Percentiles rank a stretch among this genome's conserved stretches.
phyloP scores from a whole-genome alignment of 192 early-diverging fungal genomes.

The Coemansia sp. region DNA sequence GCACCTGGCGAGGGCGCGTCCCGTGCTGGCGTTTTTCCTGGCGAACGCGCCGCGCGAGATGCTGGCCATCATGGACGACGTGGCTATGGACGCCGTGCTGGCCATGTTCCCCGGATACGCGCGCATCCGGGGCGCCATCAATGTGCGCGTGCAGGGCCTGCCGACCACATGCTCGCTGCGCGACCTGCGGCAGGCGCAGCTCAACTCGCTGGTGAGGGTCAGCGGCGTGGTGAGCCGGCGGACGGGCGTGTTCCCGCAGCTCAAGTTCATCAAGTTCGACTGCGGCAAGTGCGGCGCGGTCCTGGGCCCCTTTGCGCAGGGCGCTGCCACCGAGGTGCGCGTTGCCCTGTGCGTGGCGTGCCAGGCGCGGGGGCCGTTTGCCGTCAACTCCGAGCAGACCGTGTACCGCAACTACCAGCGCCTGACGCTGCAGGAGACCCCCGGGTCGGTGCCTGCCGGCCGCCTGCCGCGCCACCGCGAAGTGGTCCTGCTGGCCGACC shows the following conservation, averaged over 20 bases:
- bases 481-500: conserved; percentile 91
- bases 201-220: conserved; percentile 91
- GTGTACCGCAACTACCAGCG: conserved; percentile 98
- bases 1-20: conserved; percentile 76
- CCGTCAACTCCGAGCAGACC: conserved; percentile 91
- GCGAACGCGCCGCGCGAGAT: conserved; percentile 87
- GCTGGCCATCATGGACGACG: conserved; percentile 88
- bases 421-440: conserved; percentile 93
- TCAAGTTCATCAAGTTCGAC: conserved; percentile 96
- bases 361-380: conserved; percentile 90
- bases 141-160: conserved; percentile 90
- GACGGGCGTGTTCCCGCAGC: conserved; percentile 94
- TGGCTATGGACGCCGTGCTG: conserved; percentile 88
- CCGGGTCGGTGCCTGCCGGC: conserved; percentile 93
- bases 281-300: conserved; percentile 91
- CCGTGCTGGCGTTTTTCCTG: conserved; percentile 86
- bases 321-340: conserved; percentile 82
- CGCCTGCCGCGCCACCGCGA: conserved; percentile 93
- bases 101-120: conserved; percentile 90
- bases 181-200: conserved; percentile 86
- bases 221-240: conserved; percentile 91
- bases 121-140: conserved; percentile 87
- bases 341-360: conserved; percentile 84
- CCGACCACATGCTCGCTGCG: conserved; percentile 83
- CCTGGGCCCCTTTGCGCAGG: conserved; percentile 94